Percentiles rank a stretch among this genome's conserved stretches.
Evolutionary conservation across 164 flowering plant genomes (phyloP).

Genomic region (Cinnamomum micranthum): DNA sequence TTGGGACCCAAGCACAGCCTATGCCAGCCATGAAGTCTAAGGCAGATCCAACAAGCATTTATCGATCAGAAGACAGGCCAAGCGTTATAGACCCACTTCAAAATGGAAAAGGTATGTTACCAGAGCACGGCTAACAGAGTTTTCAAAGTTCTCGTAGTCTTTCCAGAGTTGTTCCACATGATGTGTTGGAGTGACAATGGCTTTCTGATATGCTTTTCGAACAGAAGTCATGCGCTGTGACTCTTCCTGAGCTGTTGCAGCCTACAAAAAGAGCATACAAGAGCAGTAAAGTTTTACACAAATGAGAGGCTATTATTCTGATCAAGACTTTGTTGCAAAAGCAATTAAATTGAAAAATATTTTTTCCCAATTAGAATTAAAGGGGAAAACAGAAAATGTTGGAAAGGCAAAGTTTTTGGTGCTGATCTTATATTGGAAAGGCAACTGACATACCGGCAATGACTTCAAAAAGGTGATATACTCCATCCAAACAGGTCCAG

Average conservation of each 20-base stretch:
- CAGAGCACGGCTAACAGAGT: conserved; percentile 92
- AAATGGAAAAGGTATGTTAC: conserved; percentile 29
- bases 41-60: background rate
- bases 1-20: background rate
- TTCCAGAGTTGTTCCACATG: conserved; percentile 96
- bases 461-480: conserved; percentile 82
- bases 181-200: conserved; percentile 89
- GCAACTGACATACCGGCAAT: conserved; percentile 51
- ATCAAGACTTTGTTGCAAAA: background rate
- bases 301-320: background rate
- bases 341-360: background rate
- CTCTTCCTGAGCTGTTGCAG: conserved; percentile 65
- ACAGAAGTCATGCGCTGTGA: conserved; percentile 80
- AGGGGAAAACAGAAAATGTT: background rate
- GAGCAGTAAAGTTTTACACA: background rate
- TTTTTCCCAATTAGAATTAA: background rate
- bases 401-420: background rate
- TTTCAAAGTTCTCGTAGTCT: conserved; percentile 96
- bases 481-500: conserved; percentile 98
- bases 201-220: conserved; percentile 85
- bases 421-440: background rate
- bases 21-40: background rate
- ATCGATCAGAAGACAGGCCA: background rate
- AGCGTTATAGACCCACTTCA: background rate
- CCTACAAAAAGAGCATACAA: conserved; percentile 41